Evolutionary conservation across 2,329 filamentous ascomycete species (phyloP), one percentile per base, ranked within the genome.

Genomic region (Daldinia sp.): DNA sequence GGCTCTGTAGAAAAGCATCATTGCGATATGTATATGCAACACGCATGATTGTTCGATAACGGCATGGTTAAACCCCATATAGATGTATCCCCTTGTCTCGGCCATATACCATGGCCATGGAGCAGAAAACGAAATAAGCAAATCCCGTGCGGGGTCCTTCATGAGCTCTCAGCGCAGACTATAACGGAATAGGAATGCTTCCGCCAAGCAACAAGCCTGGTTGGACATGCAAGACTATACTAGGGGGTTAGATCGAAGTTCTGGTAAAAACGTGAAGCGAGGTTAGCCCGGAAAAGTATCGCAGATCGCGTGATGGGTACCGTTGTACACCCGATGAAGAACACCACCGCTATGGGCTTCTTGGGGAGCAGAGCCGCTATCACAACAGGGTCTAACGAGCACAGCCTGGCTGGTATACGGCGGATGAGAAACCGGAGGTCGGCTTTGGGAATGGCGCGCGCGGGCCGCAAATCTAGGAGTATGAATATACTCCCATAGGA

Each of bases 291-390:
- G 25, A 37, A 57, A 29, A 52, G n/a, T 2, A 41, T 41, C 58
- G 54, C 51, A 43, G 53, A 50, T 57, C 37, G 51, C 34, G 45
- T 25, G 51, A 19, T 23, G 30, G 27, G 53, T 34, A 21, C n/a
- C 57, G 8, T 25, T 32, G 10, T 48, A 45, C 45, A 45, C 54
- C 58, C 49, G 43, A 47, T 60, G 56, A 59, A 60, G 51, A 61
- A 49, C 32, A 47, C 27, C 39, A 21, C 10, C 56, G 39, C 49
- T 47, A 56, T 48, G 48, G 35, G 29, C 43, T 41, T 13, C 35
- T 41, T 47, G 29, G 37, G 41, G 47, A 54, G 50, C 47, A 34
- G 57, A 62, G 54, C 60, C 58, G 61, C 57, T 50, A 10, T 13
- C 45, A 13, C 25, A 53, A 43, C 25, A 39, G 8, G 41, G 10